Evolutionary conservation across 225 moss, liverwort and hornwort species (phyloP), one percentile per base, ranked within the genome.

Genomic region (Pleurozium schreberi): DNA sequence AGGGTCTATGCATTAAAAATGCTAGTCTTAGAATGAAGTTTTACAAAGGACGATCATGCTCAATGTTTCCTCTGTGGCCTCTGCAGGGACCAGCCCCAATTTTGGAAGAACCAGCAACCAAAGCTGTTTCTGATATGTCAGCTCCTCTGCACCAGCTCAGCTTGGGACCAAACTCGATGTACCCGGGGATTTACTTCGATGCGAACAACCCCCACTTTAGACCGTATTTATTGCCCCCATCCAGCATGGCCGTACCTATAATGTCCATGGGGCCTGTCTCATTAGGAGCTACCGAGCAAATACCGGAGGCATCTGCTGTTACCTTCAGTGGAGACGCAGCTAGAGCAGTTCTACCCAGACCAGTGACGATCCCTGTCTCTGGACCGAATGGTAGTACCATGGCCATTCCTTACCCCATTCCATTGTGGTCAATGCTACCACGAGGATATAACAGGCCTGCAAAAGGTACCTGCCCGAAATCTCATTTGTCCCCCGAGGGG

Each of bases 111-210:
- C 88, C 93, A 67, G 86, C 90, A 69, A 91, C 91, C 9, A 96
- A 96, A 93, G 81, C 91, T 55, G 92, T 88, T 75, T 87, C 97
- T 76, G 99, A 99, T 61, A 91, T 96, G 93, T 87, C 96, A 86
- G 87, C 96, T 66, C 96, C 97, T 73, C 89, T 97, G 49, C 96
- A 99, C 90, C 96, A 96, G 91, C 90, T 97, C 81, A 97, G 90
- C 87, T 91, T 96, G 83, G 96, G 96, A 84, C 85, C 95, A 34
- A 96, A 93, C 77, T 91, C 96, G 55, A 86, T 95, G 88, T 97
- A 88, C 42, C 88, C 93, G 25, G 95, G 94, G 80, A 73, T 95
- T 38, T 96, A 86, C 75, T 97, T 87, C 76, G 98, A 98, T 82
- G 87, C 95, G 25, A 94, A 88, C 70, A 95, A 95, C 80, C 92